Base-by-base conservation (phyloP, 257 asterid species). In the Cruciata laevipes region DNA sequence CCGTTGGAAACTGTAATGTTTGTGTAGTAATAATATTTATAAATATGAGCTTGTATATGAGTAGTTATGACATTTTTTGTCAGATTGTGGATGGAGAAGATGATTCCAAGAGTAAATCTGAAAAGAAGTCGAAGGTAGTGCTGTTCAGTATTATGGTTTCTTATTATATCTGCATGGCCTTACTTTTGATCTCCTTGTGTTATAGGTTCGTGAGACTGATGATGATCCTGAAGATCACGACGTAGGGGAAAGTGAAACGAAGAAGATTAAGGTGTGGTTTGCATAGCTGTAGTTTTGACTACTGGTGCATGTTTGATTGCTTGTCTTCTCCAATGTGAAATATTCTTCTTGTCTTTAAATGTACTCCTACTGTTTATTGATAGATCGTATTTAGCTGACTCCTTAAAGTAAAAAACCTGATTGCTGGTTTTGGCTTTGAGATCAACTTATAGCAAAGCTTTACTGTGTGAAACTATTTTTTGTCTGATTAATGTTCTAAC, bases 211-310 rank as follows among this genome's bases (percentile, higher is more conserved):
- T 27, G 23, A 71, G 60, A 62, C 58, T 20, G 86, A 75, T 30
- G 87, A 74, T 63, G 67, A 71, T 69, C n/a, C 55, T 47, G 83
- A 74, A 70, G 80, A 35, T 16, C 14, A 69, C 35, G 77, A 72
- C 31, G 65, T 16, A 16, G 83, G 67, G 60, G 82, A 75, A 40
- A 83, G 87, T 70, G 76, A 66, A 35, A 40, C 25, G 64, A 94
- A 94, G 90, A 84, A 83, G 80, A 83, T 52, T 69, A 88, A 88
- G 95, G 99, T 90, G 76, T 30, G 64, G 38, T 67, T 47, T 47
- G 55, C 55, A 47, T 47, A 47, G 55, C 55, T 47, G 21, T 47
- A 14, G 7, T 47, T 47, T 47, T 47, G 2, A 47, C 55, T 47
- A 47, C 55, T 14, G 11, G 11, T 47, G 55, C 55, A 16, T 47